Evolutionary conservation across 441 rosid species (phyloP), one percentile per base, ranked within the genome.

Genomic region (Arabidopsis lyrata): DNA sequence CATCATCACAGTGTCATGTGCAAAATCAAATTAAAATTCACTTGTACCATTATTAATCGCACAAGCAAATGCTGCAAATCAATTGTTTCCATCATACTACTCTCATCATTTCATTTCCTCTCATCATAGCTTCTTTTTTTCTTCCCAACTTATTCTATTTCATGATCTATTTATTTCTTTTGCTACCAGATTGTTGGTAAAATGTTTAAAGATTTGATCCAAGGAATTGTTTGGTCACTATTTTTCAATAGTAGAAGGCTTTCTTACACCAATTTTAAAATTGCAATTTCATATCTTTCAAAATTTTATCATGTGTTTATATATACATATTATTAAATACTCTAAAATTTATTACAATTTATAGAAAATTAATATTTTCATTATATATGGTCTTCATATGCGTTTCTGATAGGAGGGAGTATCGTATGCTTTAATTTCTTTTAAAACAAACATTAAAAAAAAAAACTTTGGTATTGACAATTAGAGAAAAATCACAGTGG

Each of bases 1-100:
- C 70, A 76, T 76, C 79, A 76, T 76, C 70, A 76, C 49, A 63
- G 22, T 36, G 70, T 69, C 79, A 76, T 76, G 70, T 76, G 79
- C 71, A 39, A 36, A 38, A 24, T 63, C 54, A 75, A 68, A 61
- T 42, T 12, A 45, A 35, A 22, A 53, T 24, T 53, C 78, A 60
- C 22, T 34, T 67, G 31, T 45, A 52, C 62, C 74, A 68, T 62
- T 68, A 68, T 63, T 54, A 63, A 61, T 54, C 32, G 70, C 74
- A 75, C 64, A 53, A n/a, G 44, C 35, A 13, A 2, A 22, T 42
- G 20, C 20, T 54, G 56, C 10, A 68, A 32, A 24, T 67, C 13
- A 27, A 15, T 62, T 61, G 52, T 60, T 75, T 52, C 38, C 72
- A 75, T 75, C 68, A 74, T 66, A 50, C 78, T 59, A 66, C 53